phyloP scores from a whole-genome alignment of 2,329 filamentous ascomycete genomes.

The Neonectria hederae region DNA sequence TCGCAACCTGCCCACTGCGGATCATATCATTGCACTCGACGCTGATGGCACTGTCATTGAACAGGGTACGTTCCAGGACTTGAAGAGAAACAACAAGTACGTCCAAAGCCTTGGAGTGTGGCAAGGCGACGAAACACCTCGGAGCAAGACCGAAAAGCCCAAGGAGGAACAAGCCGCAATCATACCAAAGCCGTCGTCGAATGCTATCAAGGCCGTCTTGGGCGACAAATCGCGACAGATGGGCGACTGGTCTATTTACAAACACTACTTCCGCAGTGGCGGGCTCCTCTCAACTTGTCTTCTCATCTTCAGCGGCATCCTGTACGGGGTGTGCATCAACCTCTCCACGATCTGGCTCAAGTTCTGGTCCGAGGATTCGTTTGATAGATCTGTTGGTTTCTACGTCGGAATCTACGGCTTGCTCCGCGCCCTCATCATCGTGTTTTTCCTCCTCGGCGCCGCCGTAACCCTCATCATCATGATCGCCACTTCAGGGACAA shows the following conservation, averaged over 20 bases:
- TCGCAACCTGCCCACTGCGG: slow-evolving; percentile 47
- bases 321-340: slow-evolving; percentile 41
- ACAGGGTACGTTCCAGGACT: slow-evolving; percentile 46
- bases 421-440: slow-evolving; percentile 26
- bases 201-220: neutral
- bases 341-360: slow-evolving; percentile 53
- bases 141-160: neutral
- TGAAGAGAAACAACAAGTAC: slow-evolving; percentile 49
- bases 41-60: slow-evolving; percentile 54
- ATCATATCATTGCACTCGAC: slow-evolving; percentile 59
- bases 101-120: slow-evolving; percentile 50
- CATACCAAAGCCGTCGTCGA: neutral
- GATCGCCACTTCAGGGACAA: slow-evolving; percentile 44
- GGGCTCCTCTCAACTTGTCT: slow-evolving; percentile 24
- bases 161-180: neutral
- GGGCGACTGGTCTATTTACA: slow-evolving; percentile 48
- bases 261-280: slow-evolving; percentile 47
- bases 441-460: slow-evolving; percentile 33
- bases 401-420: slow-evolving; percentile 47
- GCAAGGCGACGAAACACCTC: slow-evolving; percentile 15
- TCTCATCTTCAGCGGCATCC: slow-evolving; percentile 33
- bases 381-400: slow-evolving; percentile 35
- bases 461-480: slow-evolving; percentile 34
- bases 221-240: slow-evolving; percentile 42
- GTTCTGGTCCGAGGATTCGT: slow-evolving; percentile 50